phyloP scores from a whole-genome alignment of 2,329 filamentous ascomycete species.

The Diaporthe sp. region DNA sequence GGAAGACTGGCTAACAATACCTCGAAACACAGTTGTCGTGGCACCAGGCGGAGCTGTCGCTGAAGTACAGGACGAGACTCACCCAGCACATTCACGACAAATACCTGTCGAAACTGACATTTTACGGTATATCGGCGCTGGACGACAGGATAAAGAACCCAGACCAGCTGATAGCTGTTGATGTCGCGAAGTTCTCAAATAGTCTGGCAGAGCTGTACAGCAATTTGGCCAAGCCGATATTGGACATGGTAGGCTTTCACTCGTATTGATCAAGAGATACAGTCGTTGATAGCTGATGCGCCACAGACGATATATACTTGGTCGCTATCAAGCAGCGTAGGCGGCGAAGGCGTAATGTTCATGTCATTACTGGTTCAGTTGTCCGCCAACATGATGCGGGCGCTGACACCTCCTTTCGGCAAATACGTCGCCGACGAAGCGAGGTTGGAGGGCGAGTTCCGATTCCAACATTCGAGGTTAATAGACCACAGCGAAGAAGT shows the following conservation, averaged over 20 bases:
- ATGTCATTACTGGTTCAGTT: conserved; percentile 96
- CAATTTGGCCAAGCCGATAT: conserved; percentile 91
- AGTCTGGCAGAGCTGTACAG: conserved; percentile 95
- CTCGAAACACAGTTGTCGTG: conserved; percentile 79
- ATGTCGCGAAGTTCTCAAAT: conserved; percentile 96
- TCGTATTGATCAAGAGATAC: rapidly evolving
- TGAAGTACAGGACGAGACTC: conserved; percentile 92
- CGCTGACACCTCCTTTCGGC: conserved; percentile 94
- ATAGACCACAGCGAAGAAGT: conserved; percentile 98
- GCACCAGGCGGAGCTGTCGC: conserved; percentile 93
- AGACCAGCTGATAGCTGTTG: conserved; percentile 96
- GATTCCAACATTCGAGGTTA: conserved; percentile 92
- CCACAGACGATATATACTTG: conserved; percentile 88
- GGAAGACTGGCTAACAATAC: neutral
- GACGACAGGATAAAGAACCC: conserved; percentile 99
- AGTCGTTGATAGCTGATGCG: conserved; percentile 44
- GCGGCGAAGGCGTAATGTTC: conserved; percentile 93
- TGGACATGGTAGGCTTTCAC: conserved; percentile 81
- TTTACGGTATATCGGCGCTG: conserved; percentile 94
- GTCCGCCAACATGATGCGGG: conserved; percentile 92
- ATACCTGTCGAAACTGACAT: conserved; percentile 97
- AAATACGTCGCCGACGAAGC: conserved; percentile 98
- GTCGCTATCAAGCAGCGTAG: conserved; percentile 93
- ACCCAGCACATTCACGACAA: conserved; percentile 97
- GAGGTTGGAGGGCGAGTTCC: conserved; percentile 92